Evolutionary conservation across 1,284 basidiomycete genomes (phyloP), one percentile per base, ranked within the genome.

Genomic region (Stygiomarasmius scandens): DNA sequence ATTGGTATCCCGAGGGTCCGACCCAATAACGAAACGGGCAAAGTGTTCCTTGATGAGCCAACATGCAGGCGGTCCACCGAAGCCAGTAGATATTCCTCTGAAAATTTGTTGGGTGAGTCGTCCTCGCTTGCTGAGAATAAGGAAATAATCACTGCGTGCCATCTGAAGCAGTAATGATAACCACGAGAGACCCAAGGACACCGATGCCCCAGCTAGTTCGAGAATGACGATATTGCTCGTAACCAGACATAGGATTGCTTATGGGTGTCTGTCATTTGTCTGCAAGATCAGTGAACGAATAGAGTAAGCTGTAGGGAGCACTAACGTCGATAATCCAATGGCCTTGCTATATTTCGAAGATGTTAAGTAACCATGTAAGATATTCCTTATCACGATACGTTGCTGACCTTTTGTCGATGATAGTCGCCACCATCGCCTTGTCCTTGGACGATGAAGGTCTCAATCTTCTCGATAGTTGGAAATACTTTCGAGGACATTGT

Each of bases 11-110:
- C 79, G 66, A 9, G 78, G 78, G 62, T 61, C 60, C 8, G 52
- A 54, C n/a, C 78, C 80, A 19, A 81, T 57, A 38, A 83, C 70
- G 67, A 83, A 82, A 36, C 80, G 72, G 66, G 77, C 73, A 57
- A 79, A 77, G 66, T 83, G 80, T 64, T 81, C 72, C 59, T 79
- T 74, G 60, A 83, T 80, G 49, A 83, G 71, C 78, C 79, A 83
- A 67, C 80, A 81, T 0, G 79, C 78, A 2, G 81, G 80, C 1
- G 79, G 80, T 1, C 81, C 80, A 29, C 80, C 81, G 59, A 81
- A 78, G 16, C 72, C 73, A n/a, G 79, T 80, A 1, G 79, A 76
- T 55, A 81, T 77, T 19, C 81, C 69, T n/a, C 62, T 68, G 50
- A 10, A 22, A 22, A 20, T 12, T 49, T 29, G 43, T 41, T 11